Base-by-base conservation (phyloP, 2,329 filamentous ascomycete species). In the Verticillium albo-atrum region DNA sequence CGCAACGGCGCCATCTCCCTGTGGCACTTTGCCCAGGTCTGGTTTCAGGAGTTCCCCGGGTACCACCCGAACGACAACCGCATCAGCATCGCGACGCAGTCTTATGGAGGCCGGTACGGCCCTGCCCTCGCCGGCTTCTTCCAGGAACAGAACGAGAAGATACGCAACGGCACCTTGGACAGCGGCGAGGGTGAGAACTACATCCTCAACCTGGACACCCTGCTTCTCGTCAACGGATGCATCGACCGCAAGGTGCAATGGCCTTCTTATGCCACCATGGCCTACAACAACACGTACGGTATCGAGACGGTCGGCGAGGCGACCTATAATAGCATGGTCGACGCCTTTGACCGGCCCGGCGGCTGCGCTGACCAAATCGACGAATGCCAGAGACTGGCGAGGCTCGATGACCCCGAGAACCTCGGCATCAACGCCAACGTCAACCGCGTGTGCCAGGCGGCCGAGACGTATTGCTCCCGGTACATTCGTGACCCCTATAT, bases 21-120 rank as follows among this genome's bases (percentile, higher is more conserved):
- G 28, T 28, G 71, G 71, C 52, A 68, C 63, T 61, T 63, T 50
- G 57, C 64, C 6, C 59, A 66, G 60, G 79, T 79, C 3, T 90
- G 87, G 77, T 84, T 86, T 59, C 77, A 82, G 6, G 81, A 84
- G 42, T 90, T 90, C 61, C 86, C 85, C 0, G 77, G 79, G 42
- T 88, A 89, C 66, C 79, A 82, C 67, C 80, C 82, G 3, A 79
- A 80, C 56, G 81, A 87, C 62, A 53, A 55, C 59, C 62, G 62
- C 20, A 80, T 85, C 61, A 79, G 79, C 15, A 76, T 86, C 59
- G 83, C 79, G 50, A 78, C 81, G 3, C 76, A 81, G 60, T 81
- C 78, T 0, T 86, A 86, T 60, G 84, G 84, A n/a, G 83, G 84
- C 15, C 79, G 82, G 58, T 86, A 85, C 63, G 82, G 82, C 1